Conservation (phyloP, 2,329 filamentous ascomycete species). For the Beauveria australis region DNA sequence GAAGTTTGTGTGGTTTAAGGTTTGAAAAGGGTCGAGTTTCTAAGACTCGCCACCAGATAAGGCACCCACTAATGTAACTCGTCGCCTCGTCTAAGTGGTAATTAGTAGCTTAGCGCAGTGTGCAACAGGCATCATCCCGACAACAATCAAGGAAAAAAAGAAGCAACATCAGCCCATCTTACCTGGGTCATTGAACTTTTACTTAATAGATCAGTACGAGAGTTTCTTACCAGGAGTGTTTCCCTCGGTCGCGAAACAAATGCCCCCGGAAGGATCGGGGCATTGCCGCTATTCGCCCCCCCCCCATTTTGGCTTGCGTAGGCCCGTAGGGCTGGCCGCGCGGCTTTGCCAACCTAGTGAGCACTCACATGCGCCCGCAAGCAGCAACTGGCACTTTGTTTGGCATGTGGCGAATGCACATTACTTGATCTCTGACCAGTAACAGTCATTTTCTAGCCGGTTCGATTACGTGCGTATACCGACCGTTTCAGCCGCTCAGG, state of each 20-base stretch:
- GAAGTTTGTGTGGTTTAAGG: neutral
- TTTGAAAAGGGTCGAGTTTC: neutral
- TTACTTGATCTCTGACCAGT: neutral
- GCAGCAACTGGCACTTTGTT: neutral
- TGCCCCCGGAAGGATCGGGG: neutral
- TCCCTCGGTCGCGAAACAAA: neutral
- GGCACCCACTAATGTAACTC: neutral
- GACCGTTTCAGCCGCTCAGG: conserved; percentile 3
- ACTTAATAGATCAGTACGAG: too few relatives aligned
- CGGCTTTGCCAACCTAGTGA: neutral
- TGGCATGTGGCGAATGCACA: neutral
- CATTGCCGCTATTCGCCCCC: neutral
- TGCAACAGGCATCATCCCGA: neutral
- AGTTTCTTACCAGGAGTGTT: neutral
- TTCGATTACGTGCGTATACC: neutral
- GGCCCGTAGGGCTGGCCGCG: conserved; percentile 9
- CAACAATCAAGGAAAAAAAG: neutral
- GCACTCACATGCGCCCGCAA: neutral
- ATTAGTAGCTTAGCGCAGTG: neutral
- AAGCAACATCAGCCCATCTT: too few relatives aligned
- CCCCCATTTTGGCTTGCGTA: conserved; percentile 7
- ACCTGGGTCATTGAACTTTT: too few relatives aligned
- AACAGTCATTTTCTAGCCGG: neutral
- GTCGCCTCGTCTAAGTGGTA: neutral
- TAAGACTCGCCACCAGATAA: neutral